Evolutionary conservation across 2,329 filamentous ascomycete genomes (phyloP).

Genomic region (Xylaria sp.): DNA sequence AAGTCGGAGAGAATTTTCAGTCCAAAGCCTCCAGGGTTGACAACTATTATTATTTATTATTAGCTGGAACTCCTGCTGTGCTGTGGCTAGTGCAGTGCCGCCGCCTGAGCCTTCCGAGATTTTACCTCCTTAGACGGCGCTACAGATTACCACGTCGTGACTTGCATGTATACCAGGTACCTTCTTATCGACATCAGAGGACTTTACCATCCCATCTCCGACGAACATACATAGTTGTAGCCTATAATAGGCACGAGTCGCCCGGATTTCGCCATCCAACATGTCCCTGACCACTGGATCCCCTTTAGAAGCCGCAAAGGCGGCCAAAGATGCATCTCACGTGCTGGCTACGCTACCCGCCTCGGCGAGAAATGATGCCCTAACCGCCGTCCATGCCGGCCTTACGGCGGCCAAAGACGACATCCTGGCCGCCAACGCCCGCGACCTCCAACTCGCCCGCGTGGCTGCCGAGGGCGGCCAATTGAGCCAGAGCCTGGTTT

Average conservation of each 20-base stretch:
- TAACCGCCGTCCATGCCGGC: slow-evolving; percentile 81
- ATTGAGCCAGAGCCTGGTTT: slow-evolving; percentile 80
- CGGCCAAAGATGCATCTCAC: slow-evolving; percentile 81
- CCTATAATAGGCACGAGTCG: background rate
- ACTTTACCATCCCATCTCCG: no score
- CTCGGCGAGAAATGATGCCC: slow-evolving; percentile 77
- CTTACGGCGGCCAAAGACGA: slow-evolving; percentile 68
- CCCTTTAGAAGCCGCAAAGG: slow-evolving; percentile 73
- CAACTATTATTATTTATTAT: no score
- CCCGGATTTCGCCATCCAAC: background rate
- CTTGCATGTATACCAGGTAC: no score
- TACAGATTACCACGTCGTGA: no score
- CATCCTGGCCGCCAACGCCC: slow-evolving; percentile 85
- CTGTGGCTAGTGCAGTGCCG: no score
- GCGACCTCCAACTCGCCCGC: slow-evolving; percentile 75
- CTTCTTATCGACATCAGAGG: no score
- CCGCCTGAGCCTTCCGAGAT: no score
- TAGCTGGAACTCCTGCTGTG: no score
- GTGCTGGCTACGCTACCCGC: slow-evolving; percentile 78
- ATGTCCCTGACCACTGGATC: slow-evolving; percentile 93
- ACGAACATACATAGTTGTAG: no score
- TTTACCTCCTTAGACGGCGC: no score
- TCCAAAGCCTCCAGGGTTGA: no score
- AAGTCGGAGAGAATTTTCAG: no score
- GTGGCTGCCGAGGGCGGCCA: slow-evolving; percentile 74